Conservation (phyloP, 305 asterid genomes). For the Rubia balearica region DNA sequence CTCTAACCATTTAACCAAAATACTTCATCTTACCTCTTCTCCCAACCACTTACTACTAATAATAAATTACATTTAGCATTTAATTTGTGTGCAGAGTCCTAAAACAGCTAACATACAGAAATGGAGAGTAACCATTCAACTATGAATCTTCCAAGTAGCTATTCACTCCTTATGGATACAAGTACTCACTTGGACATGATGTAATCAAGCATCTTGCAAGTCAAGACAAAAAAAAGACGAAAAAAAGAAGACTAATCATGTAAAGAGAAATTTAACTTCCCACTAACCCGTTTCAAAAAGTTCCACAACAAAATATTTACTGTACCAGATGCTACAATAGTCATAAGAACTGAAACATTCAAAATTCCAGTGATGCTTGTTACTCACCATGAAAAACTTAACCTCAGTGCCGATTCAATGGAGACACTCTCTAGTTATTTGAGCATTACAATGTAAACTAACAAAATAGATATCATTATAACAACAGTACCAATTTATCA, state of each 20-base stretch:
- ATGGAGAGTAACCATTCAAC: too few species aligned
- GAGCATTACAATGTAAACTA: too few species aligned
- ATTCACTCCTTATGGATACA: too few species aligned
- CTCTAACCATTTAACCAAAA: not conserved
- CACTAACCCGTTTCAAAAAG: slow-evolving; percentile 71
- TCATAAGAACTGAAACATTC: slow-evolving; percentile 72
- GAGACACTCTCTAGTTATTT: slow-evolving; percentile 2
- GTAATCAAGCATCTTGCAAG: not conserved
- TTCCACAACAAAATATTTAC: slow-evolving; percentile 92
- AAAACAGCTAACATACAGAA: not conserved
- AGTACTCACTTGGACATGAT: not conserved
- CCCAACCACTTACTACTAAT: too few species aligned
- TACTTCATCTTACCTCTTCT: too few species aligned
- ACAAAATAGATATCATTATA: too few species aligned
- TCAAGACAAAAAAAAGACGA: not conserved
- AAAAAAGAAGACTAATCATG: not conserved
- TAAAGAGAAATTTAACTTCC: slow-evolving; percentile 9
- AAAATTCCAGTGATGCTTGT: slow-evolving; percentile 59
- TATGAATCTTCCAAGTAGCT: too few species aligned
- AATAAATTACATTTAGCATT: too few species aligned
- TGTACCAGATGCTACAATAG: slow-evolving; percentile 78
- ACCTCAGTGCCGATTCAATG: not conserved
- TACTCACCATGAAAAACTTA: slow-evolving; percentile 2
- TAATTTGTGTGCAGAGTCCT: not conserved
- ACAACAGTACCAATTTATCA: not conserved